Percentiles rank a stretch among this genome's conserved stretches.
These are phyloP conservation scores for Monosporascus sp. DNA, from an alignment of 2,329 filamentous ascomycete species.

Conservation along the genomic window DNA sequence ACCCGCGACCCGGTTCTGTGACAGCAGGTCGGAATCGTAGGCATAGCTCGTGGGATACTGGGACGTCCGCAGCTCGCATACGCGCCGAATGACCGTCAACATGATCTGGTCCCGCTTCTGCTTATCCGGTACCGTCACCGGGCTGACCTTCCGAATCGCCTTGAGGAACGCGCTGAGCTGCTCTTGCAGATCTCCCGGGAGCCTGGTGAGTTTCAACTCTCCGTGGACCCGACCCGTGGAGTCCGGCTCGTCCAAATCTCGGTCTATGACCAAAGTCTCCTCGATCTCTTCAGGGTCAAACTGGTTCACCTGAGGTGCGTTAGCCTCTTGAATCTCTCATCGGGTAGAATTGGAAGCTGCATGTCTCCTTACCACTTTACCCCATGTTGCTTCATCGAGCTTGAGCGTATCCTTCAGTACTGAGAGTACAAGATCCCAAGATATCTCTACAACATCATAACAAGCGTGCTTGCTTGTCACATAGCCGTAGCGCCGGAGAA, in stretches of 20 bases:
- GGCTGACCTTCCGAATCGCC: conserved; percentile 39
- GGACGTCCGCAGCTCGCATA: conserved; percentile 33
- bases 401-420: conserved; percentile 36
- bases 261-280: conserved; percentile 67
- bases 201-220: conserved; percentile 31
- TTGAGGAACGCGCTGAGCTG: conserved; percentile 49
- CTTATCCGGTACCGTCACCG: conserved; percentile 42
- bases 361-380: conserved; percentile 35
- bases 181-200: conserved; percentile 48
- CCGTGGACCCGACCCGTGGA: conserved; percentile 40
- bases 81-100: conserved; percentile 33
- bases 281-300: conserved; percentile 66
- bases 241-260: conserved; percentile 47
- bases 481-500: conserved; percentile 82
- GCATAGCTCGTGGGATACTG: conserved; percentile 39
- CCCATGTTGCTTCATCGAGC: conserved; percentile 33
- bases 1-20: conserved; percentile 21
- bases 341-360: no score
- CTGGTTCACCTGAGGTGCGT: conserved; percentile 28
- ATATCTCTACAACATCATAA: conserved; percentile 79
- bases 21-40: conserved; percentile 36
- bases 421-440: conserved; percentile 53
- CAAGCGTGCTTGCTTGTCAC: conserved; percentile 71
- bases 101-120: conserved; percentile 43
- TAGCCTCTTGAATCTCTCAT: background rate